Conservation (phyloP, 352 stramenopile genomes). For the Phytophthora melonis region DNA sequence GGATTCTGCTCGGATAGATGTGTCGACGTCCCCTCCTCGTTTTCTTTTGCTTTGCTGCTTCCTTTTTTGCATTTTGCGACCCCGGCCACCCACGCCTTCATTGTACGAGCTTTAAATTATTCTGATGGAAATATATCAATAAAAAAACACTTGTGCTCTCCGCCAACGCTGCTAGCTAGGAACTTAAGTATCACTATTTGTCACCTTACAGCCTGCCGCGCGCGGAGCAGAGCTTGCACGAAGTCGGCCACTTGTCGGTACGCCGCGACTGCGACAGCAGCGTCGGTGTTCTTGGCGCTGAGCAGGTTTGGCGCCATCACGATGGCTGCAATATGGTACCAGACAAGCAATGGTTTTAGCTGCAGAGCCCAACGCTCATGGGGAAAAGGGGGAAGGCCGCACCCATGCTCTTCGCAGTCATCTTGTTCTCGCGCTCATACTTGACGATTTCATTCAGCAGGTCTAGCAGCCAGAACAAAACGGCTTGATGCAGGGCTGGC, state of each 20-base stretch:
- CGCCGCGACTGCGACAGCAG: constrained; percentile 74
- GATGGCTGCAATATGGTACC: constrained; percentile 53
- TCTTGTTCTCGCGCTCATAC: constrained; percentile 76
- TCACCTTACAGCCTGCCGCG: constrained; percentile 55
- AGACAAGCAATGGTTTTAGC: not conserved
- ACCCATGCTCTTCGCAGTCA: constrained; percentile 86
- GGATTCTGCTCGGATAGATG: constrained; percentile 30
- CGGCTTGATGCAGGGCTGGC: constrained; percentile 45
- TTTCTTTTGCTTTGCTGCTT: constrained; percentile 28
- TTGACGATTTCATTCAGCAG: constrained; percentile 68
- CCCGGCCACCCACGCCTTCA: not conserved
- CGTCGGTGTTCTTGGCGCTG: constrained; percentile 68
- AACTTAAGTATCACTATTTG: constrained; percentile 35
- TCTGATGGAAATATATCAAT: constrained; percentile 33
- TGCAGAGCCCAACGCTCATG: not conserved
- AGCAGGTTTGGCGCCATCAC: constrained; percentile 86
- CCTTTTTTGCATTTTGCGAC: constrained; percentile 30
- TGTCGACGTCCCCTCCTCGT: constrained; percentile 15
- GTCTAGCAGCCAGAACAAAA: constrained; percentile 82
- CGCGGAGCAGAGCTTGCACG: constrained; percentile 57
- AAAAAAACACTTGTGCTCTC: constrained; percentile 17
- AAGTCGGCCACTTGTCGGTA: constrained; percentile 83
- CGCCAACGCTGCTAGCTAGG: not conserved
- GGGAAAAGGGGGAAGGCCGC: constrained; percentile 6
- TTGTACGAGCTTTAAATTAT: constrained; percentile 43